Percentiles rank a stretch among this genome's conserved stretches.
Conservation (phyloP, 139 green algal species). For the Chlorella ohadii region DNA sequence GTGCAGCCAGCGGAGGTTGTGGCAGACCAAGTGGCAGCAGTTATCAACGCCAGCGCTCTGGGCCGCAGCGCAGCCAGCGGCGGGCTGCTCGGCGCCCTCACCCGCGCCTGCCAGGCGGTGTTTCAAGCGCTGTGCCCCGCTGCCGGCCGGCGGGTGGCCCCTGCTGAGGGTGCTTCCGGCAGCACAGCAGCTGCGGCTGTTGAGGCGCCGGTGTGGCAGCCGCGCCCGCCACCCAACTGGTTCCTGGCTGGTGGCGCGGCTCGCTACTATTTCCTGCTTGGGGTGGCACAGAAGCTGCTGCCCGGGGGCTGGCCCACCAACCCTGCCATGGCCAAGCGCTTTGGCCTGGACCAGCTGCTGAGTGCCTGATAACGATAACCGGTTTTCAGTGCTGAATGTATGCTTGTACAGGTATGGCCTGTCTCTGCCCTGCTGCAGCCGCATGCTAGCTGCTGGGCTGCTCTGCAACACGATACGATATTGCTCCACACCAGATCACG, state of each 20-base stretch:
- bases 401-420: too few relatives aligned
- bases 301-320: slow-evolving; percentile 3
- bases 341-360: slow-evolving; percentile 29
- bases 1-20: neutral
- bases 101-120: neutral
- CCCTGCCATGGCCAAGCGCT: slow-evolving; percentile 4
- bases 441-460: too few relatives aligned
- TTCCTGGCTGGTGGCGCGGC: slow-evolving; percentile 35
- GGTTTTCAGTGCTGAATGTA: too few relatives aligned
- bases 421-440: too few relatives aligned
- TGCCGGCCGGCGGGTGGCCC: too few relatives aligned
- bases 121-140: too few relatives aligned
- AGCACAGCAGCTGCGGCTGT: neutral
- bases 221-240: slow-evolving; percentile 11
- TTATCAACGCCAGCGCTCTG: slow-evolving; percentile 2
- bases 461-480: too few relatives aligned
- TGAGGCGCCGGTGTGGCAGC: neutral
- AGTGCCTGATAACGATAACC: too few relatives aligned
- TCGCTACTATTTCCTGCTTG: slow-evolving; percentile 5
- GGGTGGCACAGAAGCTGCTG: slow-evolving; percentile 35
- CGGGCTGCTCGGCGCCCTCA: neutral
- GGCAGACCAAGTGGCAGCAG: neutral
- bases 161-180: neutral
- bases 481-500: too few relatives aligned
- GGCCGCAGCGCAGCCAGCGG: neutral